A percentile compares a stretch with the other conserved stretches of the same genome.
These are phyloP conservation scores for Beta lomatogona DNA, from an alignment of 179 eudicot genomes.

Conservation along the genomic window DNA sequence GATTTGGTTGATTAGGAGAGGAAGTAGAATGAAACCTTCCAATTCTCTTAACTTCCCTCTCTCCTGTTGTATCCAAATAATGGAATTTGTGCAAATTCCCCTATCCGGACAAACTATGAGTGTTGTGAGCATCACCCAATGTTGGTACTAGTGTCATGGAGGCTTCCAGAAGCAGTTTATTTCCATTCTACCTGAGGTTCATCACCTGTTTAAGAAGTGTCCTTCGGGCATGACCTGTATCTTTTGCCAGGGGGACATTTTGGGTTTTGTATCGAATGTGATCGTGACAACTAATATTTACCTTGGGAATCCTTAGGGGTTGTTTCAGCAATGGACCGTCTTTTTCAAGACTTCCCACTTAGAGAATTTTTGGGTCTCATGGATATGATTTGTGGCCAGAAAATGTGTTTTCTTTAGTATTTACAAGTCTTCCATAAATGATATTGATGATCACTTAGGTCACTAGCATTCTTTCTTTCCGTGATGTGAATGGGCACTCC, in stretches of 20 bases:
- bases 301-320: background rate
- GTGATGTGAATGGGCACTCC: too few relatives aligned
- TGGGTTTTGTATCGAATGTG: background rate
- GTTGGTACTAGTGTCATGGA: background rate
- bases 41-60: too few relatives aligned
- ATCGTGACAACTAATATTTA: background rate
- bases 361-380: too few relatives aligned
- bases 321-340: background rate
- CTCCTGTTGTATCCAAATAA: too few relatives aligned
- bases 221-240: background rate
- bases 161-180: background rate
- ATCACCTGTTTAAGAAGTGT: background rate
- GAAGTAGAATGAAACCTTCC: too few relatives aligned
- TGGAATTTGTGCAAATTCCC: too few relatives aligned
- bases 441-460: background rate
- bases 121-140: background rate
- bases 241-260: background rate
- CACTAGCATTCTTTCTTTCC: background rate
- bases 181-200: background rate
- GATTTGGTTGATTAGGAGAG: too few relatives aligned
- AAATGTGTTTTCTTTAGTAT: background rate
- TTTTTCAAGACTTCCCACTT: background rate
- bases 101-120: background rate
- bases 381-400: background rate
- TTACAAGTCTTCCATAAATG: too few relatives aligned